phyloP scores from a whole-genome alignment of 1,284 basidiomycete genomes.

The Ceratobasidium sp. region DNA sequence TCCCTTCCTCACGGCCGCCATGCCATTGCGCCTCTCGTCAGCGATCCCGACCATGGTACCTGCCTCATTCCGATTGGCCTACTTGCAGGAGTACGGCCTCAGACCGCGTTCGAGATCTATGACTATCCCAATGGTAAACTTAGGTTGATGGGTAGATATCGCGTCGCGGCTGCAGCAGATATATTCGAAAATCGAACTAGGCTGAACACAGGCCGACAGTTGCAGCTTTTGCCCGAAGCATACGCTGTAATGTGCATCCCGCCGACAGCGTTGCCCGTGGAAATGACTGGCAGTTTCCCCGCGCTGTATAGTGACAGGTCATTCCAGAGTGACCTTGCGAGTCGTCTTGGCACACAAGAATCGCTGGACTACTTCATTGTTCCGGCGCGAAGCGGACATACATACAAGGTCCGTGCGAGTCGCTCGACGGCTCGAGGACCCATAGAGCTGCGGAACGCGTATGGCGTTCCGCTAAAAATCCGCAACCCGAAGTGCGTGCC shows the following conservation, averaged over 20 bases:
- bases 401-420: not conserved
- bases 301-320: not conserved
- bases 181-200: not conserved
- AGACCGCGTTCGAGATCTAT: conserved; percentile 21
- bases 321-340: conserved; percentile 1
- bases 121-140: conserved; percentile 3
- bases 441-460: not conserved
- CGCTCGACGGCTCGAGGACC: not conserved
- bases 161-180: not conserved
- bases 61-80: conserved; percentile 7
- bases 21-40: conserved; percentile 13
- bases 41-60: not conserved
- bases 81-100: conserved; percentile 8
- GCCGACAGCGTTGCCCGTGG: conserved; percentile 3
- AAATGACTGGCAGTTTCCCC: not conserved
- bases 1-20: conserved; percentile 10
- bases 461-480: not conserved
- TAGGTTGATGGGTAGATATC: not conserved
- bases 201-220: not conserved
- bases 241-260: conserved; percentile 32
- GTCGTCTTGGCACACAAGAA: not conserved
- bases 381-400: not conserved
- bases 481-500: not conserved
- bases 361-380: conserved; percentile 3
- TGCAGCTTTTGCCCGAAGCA: not conserved